Percentiles rank a stretch among this genome's conserved stretches.
Conservation (phyloP, 192 early-diverging fungal species). For the Mortierella alpina region DNA sequence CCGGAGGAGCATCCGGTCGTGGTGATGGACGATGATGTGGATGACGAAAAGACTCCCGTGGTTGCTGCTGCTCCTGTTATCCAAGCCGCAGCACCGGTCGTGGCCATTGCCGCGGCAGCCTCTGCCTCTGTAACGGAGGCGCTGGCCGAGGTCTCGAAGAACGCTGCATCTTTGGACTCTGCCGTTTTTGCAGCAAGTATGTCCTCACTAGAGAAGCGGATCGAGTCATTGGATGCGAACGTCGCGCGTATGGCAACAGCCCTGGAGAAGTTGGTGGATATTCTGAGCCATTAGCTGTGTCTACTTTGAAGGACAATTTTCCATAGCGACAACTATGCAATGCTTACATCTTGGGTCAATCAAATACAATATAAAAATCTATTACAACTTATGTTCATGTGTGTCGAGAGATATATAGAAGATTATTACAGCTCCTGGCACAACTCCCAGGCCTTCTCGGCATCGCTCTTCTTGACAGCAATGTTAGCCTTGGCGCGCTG, state of each 20-base stretch:
- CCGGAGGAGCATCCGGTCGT: neutral
- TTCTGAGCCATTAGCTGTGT: too few relatives aligned
- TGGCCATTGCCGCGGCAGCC: constrained; percentile 28
- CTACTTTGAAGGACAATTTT: too few relatives aligned
- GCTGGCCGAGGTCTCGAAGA: constrained; percentile 23
- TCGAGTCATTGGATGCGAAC: constrained; percentile 56
- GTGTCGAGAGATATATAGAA: neutral
- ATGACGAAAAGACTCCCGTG: constrained; percentile 35
- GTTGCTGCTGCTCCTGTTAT: neutral
- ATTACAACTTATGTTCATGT: too few relatives aligned
- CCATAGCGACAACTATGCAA: too few relatives aligned
- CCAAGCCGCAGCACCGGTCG: constrained; percentile 11
- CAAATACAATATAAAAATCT: too few relatives aligned
- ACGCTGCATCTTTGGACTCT: constrained; percentile 31
- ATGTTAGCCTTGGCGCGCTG: neutral
- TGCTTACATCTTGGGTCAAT: too few relatives aligned
- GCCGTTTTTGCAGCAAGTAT: constrained; percentile 38
- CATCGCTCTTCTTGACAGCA: constrained; percentile 40
- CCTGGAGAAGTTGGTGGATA: too few relatives aligned
- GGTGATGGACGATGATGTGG: constrained; percentile 38
- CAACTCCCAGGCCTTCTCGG: constrained; percentile 48
- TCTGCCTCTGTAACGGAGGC: constrained; percentile 27
- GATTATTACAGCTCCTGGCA: constrained; percentile 30
- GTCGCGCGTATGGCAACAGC: constrained; percentile 51
- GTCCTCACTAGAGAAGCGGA: constrained; percentile 32